A percentile compares a stretch with the other conserved stretches of the same genome.
phyloP scores from a whole-genome alignment of 148 eudicot species.

The Rhododendron kiyosumense region DNA sequence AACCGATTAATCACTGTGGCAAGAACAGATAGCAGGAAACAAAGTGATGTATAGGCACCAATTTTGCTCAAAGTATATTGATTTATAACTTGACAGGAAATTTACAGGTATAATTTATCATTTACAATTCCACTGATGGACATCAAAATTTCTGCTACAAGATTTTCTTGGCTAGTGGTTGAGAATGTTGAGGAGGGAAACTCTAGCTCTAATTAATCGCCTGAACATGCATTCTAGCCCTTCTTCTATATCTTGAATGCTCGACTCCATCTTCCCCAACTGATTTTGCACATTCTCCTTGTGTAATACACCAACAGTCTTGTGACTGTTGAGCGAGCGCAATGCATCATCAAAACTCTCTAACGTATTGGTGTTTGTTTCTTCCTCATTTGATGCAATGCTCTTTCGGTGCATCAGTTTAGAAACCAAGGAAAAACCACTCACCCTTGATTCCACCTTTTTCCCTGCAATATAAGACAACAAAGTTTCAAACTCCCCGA shows the following conservation, averaged over 20 bases:
- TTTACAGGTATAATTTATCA: neutral
- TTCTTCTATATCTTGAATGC: conserved; percentile 33
- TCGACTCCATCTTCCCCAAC: conserved; percentile 16
- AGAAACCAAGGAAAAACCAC: neutral
- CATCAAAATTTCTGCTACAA: neutral
- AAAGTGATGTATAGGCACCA: neutral
- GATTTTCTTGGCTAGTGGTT: conserved; percentile 15
- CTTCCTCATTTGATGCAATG: neutral
- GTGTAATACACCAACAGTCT: neutral
- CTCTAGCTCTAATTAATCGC: conserved; percentile 42
- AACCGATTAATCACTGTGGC: neutral
- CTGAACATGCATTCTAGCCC: conserved; percentile 39
- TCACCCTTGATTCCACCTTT: neutral
- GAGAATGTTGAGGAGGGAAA: conserved; percentile 38
- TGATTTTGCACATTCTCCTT: conserved; percentile 9
- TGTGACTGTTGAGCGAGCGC: conserved; percentile 13
- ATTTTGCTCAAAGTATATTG: neutral
- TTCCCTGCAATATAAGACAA: neutral
- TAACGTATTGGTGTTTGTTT: conserved; percentile 10
- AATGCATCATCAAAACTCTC: conserved; percentile 28
- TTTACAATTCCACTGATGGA: neutral
- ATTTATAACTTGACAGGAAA: neutral
- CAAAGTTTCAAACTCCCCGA: conserved; percentile 12
- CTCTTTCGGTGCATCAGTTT: neutral
- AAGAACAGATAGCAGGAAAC: neutral